A percentile compares a stretch with the other conserved stretches of the same genome.
Evolutionary conservation across 1,139 yeast species (phyloP).

Genomic region (Meyerozyma carpophila): DNA sequence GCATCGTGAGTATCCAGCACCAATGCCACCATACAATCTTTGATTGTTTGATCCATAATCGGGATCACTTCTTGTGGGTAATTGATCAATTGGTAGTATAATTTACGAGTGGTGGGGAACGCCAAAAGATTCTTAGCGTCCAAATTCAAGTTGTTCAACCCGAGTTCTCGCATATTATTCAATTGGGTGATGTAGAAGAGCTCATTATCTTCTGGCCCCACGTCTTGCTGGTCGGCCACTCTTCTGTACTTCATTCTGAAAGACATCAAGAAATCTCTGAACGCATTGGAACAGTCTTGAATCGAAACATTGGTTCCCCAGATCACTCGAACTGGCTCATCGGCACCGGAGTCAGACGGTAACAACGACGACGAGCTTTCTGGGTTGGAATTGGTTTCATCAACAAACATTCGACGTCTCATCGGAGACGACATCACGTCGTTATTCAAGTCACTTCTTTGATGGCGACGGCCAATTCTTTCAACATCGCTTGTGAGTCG

Average conservation of each 20-base stretch:
- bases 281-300: conserved; percentile 74
- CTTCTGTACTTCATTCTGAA: conserved; percentile 78
- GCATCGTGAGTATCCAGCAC: conserved; percentile 52
- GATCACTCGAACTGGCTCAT: conserved; percentile 81
- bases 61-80: conserved; percentile 98
- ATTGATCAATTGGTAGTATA: conserved; percentile 79
- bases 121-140: conserved; percentile 79
- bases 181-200: conserved; percentile 69
- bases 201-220: conserved; percentile 61
- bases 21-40: conserved; percentile 81
- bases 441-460: conserved; percentile 36
- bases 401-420: conserved; percentile 32
- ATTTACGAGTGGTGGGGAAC: conserved; percentile 68
- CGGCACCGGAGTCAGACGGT: conserved; percentile 26
- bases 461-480: conserved; percentile 35
- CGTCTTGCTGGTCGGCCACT: conserved; percentile 44
- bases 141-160: conserved; percentile 75
- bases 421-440: conserved; percentile 39
- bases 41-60: conserved; percentile 93
- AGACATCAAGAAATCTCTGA: conserved; percentile 77
- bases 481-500: conserved; percentile 39
- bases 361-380: conserved; percentile 22
- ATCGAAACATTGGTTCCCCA: conserved; percentile 99
- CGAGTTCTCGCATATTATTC: conserved; percentile 69
- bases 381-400: conserved; percentile 11